These are phyloP conservation scores for Colletotrichum brevisporum DNA, from an alignment of 2,329 filamentous ascomycete genomes.

Conservation along the genomic window DNA sequence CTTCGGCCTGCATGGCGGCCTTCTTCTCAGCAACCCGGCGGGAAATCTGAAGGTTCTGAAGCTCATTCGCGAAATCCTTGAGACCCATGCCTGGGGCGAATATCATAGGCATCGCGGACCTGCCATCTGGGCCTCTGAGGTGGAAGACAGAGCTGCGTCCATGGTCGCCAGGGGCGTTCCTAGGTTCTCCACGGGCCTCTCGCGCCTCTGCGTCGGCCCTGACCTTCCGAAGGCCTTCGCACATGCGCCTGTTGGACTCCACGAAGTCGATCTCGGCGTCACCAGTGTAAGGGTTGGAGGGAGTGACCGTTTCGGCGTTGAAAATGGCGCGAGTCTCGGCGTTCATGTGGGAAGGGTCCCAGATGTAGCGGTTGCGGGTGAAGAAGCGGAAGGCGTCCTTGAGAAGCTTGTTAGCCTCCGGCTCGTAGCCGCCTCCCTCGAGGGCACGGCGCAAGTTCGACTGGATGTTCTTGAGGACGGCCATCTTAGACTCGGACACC, in stretches of 20 bases:
- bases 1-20: neutral
- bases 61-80: neutral
- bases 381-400: conserved; percentile 1
- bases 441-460: neutral
- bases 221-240: neutral
- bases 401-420: neutral
- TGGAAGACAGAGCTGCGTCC: neutral
- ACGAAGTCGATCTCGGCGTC: neutral
- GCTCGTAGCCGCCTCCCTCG: neutral
- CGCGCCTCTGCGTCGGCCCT: neutral
- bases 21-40: neutral
- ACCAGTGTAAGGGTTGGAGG: neutral
- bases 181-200: neutral
- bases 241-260: neutral
- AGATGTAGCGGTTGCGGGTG: conserved; percentile 21
- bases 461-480: neutral
- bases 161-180: neutral
- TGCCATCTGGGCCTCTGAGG: neutral
- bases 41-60: neutral
- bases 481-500: neutral
- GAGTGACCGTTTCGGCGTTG: neutral
- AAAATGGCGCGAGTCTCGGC: conserved; percentile 6
- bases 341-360: conserved; percentile 9
- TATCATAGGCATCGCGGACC: neutral
- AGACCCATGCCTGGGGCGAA: neutral